Evolutionary conservation across 352 stramenopile species (phyloP).

Genomic region (Globisporangium yorkense): DNA sequence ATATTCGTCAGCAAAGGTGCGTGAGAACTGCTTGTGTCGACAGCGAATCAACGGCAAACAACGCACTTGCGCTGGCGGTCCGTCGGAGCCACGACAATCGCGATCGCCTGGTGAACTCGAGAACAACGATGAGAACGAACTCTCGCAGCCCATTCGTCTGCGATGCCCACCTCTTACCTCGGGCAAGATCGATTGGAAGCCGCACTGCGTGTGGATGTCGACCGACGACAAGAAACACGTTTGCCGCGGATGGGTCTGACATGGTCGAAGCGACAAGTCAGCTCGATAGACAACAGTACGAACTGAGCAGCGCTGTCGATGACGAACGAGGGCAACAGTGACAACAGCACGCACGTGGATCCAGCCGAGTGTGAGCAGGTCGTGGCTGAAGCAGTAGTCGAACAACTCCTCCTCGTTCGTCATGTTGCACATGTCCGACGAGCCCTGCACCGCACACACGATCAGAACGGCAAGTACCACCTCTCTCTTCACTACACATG

Average conservation of each 20-base stretch:
- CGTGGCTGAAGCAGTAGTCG: slow-evolving; percentile 80
- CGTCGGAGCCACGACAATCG: slow-evolving; percentile 80
- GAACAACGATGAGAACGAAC: not conserved
- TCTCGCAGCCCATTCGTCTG: not conserved
- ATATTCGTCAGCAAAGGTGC: not conserved
- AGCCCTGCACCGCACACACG: slow-evolving; percentile 33
- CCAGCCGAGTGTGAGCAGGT: slow-evolving; percentile 88
- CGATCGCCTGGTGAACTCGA: slow-evolving; percentile 43
- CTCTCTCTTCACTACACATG: not conserved
- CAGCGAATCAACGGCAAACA: not conserved
- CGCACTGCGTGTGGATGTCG: slow-evolving; percentile 88
- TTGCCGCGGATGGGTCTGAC: slow-evolving; percentile 81
- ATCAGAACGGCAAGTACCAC: no score
- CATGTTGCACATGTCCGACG: slow-evolving; percentile 83
- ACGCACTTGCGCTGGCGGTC: slow-evolving; percentile 59
- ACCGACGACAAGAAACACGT: slow-evolving; percentile 88
- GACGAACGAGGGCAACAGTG: not conserved
- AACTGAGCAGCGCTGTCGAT: not conserved
- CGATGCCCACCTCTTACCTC: slow-evolving; percentile 30
- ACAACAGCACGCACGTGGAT: slow-evolving; percentile 65
- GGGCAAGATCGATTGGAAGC: slow-evolving; percentile 86
- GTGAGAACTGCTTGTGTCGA: not conserved
- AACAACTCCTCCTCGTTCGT: slow-evolving; percentile 87
- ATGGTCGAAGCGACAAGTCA: not conserved
- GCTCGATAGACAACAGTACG: not conserved